Conservation (phyloP, 1,284 basidiomycete genomes). For the Sporisorium exsertum region DNA sequence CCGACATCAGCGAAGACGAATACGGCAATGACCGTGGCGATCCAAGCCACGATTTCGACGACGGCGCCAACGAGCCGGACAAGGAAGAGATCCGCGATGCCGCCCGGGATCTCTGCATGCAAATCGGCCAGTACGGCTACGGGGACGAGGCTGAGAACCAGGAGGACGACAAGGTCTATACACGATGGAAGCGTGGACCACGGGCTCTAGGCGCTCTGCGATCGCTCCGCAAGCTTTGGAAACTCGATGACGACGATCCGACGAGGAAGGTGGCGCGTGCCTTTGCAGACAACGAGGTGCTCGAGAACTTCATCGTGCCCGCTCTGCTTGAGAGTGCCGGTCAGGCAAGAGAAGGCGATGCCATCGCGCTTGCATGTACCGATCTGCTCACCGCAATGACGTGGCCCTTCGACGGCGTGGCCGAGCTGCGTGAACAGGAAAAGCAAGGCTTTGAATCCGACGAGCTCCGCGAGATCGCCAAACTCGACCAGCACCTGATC, state of each 20-base stretch:
- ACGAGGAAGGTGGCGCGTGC: conserved; percentile 63
- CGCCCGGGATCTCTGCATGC: conserved; percentile 61
- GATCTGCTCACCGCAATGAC: conserved; percentile 68
- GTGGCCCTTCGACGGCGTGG: conserved; percentile 66
- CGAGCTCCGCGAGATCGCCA: conserved; percentile 48
- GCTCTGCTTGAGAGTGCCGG: conserved; percentile 65
- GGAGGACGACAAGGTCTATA: conserved; percentile 34
- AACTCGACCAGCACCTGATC: conserved; percentile 56
- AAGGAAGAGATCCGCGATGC: conserved; percentile 51
- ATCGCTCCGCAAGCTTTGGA: conserved; percentile 65
- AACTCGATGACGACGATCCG: conserved; percentile 64
- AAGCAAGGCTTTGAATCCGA: conserved; percentile 58
- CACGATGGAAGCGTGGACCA: conserved; percentile 63
- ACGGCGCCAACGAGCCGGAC: conserved; percentile 44
- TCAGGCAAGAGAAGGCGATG: conserved; percentile 46
- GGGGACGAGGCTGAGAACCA: conserved; percentile 28
- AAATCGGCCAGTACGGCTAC: conserved; percentile 66
- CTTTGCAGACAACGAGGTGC: conserved; percentile 63
- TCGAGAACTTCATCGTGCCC: conserved; percentile 66
- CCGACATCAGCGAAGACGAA: conserved; percentile 36
- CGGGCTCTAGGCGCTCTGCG: conserved; percentile 58
- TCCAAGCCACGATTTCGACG: conserved; percentile 12
- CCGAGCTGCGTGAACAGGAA: conserved; percentile 60
- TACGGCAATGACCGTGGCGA: conserved; percentile 24
- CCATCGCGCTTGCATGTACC: conserved; percentile 66